phyloP scores from a whole-genome alignment of 495 filamentous ascomycete species.

The Hyphodiscus hymeniophilus region DNA sequence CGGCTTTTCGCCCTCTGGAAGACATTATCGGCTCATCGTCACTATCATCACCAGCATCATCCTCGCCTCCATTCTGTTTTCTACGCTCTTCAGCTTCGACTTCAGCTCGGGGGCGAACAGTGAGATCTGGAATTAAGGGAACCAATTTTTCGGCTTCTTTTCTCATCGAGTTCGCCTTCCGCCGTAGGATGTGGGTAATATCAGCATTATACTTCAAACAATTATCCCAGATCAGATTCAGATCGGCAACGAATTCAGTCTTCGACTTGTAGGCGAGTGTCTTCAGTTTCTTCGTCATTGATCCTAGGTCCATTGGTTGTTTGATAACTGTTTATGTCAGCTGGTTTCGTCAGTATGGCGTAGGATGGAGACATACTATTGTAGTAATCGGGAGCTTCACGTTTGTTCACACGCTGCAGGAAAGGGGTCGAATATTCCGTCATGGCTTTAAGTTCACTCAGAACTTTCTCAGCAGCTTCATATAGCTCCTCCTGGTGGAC shows the following conservation, averaged over 20 bases:
- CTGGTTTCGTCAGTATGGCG: neutral
- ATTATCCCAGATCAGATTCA: conserved; percentile 94
- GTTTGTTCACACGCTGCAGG: conserved; percentile 84
- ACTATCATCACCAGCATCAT: conserved; percentile 79
- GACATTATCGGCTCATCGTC: conserved; percentile 99
- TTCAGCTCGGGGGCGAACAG: conserved; percentile 81
- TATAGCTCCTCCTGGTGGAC: conserved; percentile 97
- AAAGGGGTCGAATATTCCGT: conserved; percentile 95
- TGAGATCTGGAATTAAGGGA: conserved; percentile 87
- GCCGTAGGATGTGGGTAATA: conserved; percentile 75
- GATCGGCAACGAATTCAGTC: conserved; percentile 84
- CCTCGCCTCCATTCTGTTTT: conserved; percentile 67
- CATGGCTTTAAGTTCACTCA: conserved; percentile 91
- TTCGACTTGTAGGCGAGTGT: conserved; percentile 82
- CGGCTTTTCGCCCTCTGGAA: conserved; percentile 82
- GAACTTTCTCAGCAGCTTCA: conserved; percentile 89
- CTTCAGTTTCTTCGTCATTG: conserved; percentile 97
- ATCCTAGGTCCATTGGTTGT: conserved; percentile 94
- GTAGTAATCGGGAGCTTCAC: conserved; percentile 94
- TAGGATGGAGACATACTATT: conserved; percentile 47
- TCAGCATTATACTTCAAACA: conserved; percentile 94
- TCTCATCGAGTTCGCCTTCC: conserved; percentile 91
- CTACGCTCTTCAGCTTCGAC: conserved; percentile 93
- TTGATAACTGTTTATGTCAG: conserved; percentile 65
- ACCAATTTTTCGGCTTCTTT: conserved; percentile 95